These are phyloP conservation scores for Candida ortonii DNA, from an alignment of 805 yeast genomes.

Conservation along the genomic window DNA sequence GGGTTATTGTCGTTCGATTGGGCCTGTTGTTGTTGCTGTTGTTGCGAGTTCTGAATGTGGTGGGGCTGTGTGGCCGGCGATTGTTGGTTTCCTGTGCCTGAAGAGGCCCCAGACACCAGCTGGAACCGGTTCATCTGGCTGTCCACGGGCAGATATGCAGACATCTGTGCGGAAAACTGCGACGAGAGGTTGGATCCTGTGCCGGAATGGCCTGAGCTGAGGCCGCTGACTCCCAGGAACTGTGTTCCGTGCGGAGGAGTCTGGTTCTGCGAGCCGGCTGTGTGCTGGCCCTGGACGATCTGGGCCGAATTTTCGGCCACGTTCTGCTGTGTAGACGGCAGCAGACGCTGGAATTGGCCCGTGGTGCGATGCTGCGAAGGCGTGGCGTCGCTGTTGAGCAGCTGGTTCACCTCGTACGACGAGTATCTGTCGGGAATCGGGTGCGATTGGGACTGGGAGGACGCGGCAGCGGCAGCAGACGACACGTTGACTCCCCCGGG, in stretches of 20 bases:
- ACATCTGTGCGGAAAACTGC: conserved; percentile 11
- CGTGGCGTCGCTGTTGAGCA: conserved; percentile 12
- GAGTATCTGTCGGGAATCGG: conserved; percentile 15
- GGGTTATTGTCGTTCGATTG: conserved; percentile 1
- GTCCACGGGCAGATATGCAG: conserved; percentile 14
- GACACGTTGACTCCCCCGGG: conserved; percentile 4
- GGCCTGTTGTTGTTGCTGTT: conserved; percentile 5
- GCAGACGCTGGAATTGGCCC: conserved; percentile 5
- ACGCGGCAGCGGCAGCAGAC: conserved; percentile 2
- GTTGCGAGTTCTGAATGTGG: conserved; percentile 5
- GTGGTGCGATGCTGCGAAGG: conserved; percentile 7
- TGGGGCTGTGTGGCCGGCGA: conserved; percentile 1
- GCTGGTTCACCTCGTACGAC: conserved; percentile 16
- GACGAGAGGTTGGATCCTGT: conserved; percentile 3
- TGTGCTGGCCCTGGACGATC: conserved; percentile 6
- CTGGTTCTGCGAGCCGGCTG: conserved; percentile 10
- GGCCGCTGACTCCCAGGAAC: conserved; percentile 3
- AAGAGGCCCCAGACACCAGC: conserved; percentile 1
- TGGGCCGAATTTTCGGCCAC: background rate
- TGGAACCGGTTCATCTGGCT: conserved; percentile 4
- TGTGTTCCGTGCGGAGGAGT: conserved; percentile 7
- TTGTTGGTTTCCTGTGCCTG: conserved; percentile 2
- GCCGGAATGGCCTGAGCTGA: conserved; percentile 4
- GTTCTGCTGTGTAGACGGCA: conserved; percentile 3
- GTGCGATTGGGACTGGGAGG: conserved; percentile 4